Evolutionary conservation across 257 asterid genomes (phyloP).

Genomic region (Fraxinus anomala): DNA sequence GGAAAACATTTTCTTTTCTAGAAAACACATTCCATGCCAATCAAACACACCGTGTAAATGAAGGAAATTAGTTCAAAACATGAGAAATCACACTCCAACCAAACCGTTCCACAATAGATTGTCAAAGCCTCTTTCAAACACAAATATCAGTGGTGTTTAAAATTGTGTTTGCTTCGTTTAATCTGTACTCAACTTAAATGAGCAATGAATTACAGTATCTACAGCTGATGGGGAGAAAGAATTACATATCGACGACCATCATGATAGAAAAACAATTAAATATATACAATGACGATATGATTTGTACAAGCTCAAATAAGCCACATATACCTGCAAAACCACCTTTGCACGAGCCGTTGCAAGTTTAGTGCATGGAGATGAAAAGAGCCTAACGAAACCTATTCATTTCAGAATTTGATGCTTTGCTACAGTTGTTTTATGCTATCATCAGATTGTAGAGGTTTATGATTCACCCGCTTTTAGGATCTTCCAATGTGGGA

Average conservation of each 20-base stretch:
- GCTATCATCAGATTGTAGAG: conserved; percentile 46
- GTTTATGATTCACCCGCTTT: conserved; percentile 44
- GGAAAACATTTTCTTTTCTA: no score
- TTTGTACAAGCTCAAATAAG: conserved; percentile 54
- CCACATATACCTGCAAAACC: conserved; percentile 32
- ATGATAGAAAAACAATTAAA: conserved; percentile 30
- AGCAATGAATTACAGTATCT: conserved; percentile 37
- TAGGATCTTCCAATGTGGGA: conserved; percentile 51
- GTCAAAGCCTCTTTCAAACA: neutral
- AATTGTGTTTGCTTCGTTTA: conserved; percentile 25
- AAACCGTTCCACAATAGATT: no score
- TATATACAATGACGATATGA: conserved; percentile 52
- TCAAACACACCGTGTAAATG: neutral
- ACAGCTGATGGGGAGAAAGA: conserved; percentile 34
- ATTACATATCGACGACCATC: conserved; percentile 35
- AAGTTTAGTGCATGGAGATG: conserved; percentile 37
- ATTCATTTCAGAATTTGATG: conserved; percentile 24
- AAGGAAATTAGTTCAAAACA: neutral
- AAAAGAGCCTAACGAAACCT: conserved; percentile 40
- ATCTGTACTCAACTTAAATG: conserved; percentile 36
- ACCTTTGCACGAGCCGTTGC: conserved; percentile 50
- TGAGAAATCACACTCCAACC: neutral
- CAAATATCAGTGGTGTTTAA: conserved; percentile 20
- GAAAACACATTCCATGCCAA: no score
- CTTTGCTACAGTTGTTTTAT: conserved; percentile 36